These are phyloP conservation scores for Acmispon strigosus DNA, from an alignment of 306 rosid genomes.

Conservation along the genomic window DNA sequence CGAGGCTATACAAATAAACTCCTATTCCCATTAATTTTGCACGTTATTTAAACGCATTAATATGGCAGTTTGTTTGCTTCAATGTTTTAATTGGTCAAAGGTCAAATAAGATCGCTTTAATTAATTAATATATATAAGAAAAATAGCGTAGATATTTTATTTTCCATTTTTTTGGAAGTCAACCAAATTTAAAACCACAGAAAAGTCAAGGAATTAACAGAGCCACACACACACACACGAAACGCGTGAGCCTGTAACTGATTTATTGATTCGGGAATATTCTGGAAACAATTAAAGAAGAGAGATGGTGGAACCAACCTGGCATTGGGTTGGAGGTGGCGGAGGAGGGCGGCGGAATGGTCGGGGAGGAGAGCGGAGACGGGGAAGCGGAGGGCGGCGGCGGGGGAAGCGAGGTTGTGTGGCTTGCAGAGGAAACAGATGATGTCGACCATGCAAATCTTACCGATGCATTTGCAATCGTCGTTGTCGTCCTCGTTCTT, in stretches of 20 bases:
- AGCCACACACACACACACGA: background rate
- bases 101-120: background rate
- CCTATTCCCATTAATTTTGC: too few relatives aligned
- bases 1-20: too few relatives aligned
- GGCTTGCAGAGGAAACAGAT: constrained; percentile 49
- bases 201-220: background rate
- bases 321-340: constrained; percentile 58
- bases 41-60: too few relatives aligned
- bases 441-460: constrained; percentile 59
- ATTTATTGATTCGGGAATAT: too few relatives aligned
- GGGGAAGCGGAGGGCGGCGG: constrained; percentile 52
- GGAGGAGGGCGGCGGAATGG: constrained; percentile 24
- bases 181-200: background rate
- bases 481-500: background rate
- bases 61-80: too few relatives aligned
- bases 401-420: constrained; percentile 37
- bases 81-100: too few relatives aligned
- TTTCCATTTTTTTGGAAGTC: background rate
- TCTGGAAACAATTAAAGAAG: background rate
- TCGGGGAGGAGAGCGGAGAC: constrained; percentile 33
- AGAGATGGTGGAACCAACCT: constrained; percentile 35
- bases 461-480: constrained; percentile 56
- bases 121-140: background rate
- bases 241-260: too few relatives aligned
- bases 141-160: background rate